Evolutionary conservation across 208 protist species (phyloP), one percentile per base, ranked within the genome.

Genomic region (Leishmania martiniquensis): DNA sequence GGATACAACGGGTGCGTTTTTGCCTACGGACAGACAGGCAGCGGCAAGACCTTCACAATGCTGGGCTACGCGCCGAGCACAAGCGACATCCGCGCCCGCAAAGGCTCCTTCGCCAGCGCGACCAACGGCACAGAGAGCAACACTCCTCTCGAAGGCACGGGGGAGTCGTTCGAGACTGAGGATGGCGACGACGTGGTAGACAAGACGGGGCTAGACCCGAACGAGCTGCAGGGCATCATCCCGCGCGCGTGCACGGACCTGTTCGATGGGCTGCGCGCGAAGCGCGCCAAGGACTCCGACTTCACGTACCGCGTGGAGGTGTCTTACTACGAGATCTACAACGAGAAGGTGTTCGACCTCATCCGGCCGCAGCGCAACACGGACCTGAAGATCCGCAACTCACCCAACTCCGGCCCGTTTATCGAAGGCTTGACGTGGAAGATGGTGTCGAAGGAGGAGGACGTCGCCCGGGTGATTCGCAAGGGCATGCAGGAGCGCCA

Each of bases 31-130:
- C 91, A 96, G 82, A 98, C 96, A 0, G 90, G 90, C 66, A 90
- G 86, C 63, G 97, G 97, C 83, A 98, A 98, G 83, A 98, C 97
- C 25, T 97, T 97, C 87, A 98, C 97, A 32, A 98, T 98, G 89
- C 83, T 96, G 34, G 96, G 96, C 54, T 93, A 94, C 77, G 81
- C 84, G 9, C 90, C 92, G 47, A 85, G 66, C 44, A 78, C 71
- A 51, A 82, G 70, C 73, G 85, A 85, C 55, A 72, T 78, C 29
- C 73, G 60, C 51, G 77, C 72, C 2, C 77, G 77, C 2, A 51
- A 57, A 7, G 81, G 71, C 45, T 77, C 72, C 15, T 1, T 60
- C 4, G 10, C 39, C 13, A 44, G 4, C n/a, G 9, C 42, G 32
- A 29, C 51, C 1, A 47, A 34, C 4, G 6, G 49, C 4, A 13